These are phyloP conservation scores for Botrytis medusae DNA, from an alignment of 2,329 filamentous ascomycete genomes.

Conservation along the genomic window DNA sequence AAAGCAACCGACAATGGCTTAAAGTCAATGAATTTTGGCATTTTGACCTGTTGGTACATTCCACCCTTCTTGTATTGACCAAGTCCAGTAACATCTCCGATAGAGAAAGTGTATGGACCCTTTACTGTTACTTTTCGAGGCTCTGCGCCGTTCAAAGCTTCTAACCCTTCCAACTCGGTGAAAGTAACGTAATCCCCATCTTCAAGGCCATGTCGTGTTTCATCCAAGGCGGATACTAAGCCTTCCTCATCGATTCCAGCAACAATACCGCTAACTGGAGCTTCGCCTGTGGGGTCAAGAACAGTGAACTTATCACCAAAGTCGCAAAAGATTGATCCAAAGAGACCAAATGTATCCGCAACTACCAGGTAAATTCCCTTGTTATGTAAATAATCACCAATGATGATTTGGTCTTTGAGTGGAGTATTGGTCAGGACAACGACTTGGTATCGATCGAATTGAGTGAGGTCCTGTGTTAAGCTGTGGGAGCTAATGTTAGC, in stretches of 20 bases:
- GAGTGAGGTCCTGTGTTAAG: constrained; percentile 72
- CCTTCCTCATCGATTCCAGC: constrained; percentile 88
- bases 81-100: constrained; percentile 85
- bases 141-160: constrained; percentile 76
- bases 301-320: constrained; percentile 94
- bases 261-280: constrained; percentile 81
- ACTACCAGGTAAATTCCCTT: constrained; percentile 91
- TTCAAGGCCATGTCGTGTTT: constrained; percentile 90
- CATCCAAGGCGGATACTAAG: constrained; percentile 87
- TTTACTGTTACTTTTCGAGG: constrained; percentile 92
- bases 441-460: constrained; percentile 88
- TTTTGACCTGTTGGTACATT: constrained; percentile 94
- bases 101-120: constrained; percentile 95
- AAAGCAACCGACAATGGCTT: constrained; percentile 75
- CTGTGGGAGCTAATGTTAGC: constrained; percentile 44
- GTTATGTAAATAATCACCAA: constrained; percentile 90
- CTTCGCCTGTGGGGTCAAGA: constrained; percentile 87
- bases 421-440: constrained; percentile 86
- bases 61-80: constrained; percentile 87
- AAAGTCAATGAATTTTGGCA: constrained; percentile 92
- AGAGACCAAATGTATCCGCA: constrained; percentile 88
- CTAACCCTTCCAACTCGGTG: constrained; percentile 89
- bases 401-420: constrained; percentile 74
- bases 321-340: constrained; percentile 95
- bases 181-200: constrained; percentile 98